phyloP scores from a whole-genome alignment of 345 rosid genomes.

The Ceriops tagal region DNA sequence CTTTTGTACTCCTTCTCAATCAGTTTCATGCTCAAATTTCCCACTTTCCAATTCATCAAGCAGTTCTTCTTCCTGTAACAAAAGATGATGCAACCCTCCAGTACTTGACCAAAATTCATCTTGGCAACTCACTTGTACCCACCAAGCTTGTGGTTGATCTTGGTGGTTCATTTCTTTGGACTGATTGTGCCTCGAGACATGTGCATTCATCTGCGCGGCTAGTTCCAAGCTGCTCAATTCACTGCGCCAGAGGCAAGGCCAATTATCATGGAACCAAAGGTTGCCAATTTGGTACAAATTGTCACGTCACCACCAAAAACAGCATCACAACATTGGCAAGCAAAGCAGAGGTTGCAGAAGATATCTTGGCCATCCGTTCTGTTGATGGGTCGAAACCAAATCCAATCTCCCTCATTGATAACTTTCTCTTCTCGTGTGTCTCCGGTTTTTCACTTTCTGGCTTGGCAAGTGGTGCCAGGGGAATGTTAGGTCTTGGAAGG shows the following conservation, averaged over 20 bases:
- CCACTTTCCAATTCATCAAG: conserved; percentile 6
- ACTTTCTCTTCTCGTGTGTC: conserved; percentile 43
- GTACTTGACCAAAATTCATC: conserved; percentile 48
- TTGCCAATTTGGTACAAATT: conserved; percentile 17
- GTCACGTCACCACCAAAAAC: conserved; percentile 41
- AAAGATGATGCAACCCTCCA: conserved; percentile 59
- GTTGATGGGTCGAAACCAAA: conserved; percentile 16
- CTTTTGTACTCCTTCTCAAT: conserved; percentile 2
- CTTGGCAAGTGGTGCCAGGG: conserved; percentile 46
- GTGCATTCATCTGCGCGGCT: conserved; percentile 21
- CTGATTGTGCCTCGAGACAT: conserved; percentile 35
- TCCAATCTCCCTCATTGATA: conserved; percentile 19
- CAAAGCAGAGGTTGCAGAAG: conserved; percentile 48
- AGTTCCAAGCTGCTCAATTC: conserved; percentile 50
- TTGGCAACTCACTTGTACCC: conserved; percentile 28
- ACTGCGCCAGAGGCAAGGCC: conserved; percentile 41
- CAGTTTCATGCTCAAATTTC: conserved; percentile 21
- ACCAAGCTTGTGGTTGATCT: conserved; percentile 56
- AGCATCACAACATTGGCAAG: conserved; percentile 28
- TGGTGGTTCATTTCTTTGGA: conserved; percentile 49
- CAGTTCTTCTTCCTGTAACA: conserved; percentile 41
- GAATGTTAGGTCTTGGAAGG: conserved; percentile 63
- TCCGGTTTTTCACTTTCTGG: conserved; percentile 41
- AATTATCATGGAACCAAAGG: conserved; percentile 2
- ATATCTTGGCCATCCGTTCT: conserved; percentile 37